A percentile compares a stretch with the other conserved stretches of the same genome.
Evolutionary conservation across 2,329 filamentous ascomycete genomes (phyloP).

Genomic region (Chaetomium strumarium): DNA sequence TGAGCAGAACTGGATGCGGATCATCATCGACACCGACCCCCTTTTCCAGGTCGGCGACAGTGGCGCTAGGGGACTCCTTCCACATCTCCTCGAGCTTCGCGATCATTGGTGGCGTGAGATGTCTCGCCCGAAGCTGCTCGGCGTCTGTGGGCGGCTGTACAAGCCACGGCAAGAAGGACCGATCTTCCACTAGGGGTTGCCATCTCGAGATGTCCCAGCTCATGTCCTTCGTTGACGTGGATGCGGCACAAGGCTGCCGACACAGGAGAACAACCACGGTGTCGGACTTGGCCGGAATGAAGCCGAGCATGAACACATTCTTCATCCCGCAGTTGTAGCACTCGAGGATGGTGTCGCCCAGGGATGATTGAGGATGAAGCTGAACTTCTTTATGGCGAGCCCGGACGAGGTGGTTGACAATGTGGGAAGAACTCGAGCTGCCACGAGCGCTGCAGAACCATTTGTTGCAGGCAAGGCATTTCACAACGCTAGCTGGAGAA

Average conservation of each 20-base stretch:
- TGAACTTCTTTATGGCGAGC: conserved; percentile 98
- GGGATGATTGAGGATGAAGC: conserved; percentile 83
- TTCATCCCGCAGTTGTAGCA: conserved; percentile 99
- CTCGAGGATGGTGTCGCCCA: conserved; percentile 93
- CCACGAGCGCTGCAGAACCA: conserved; percentile 99
- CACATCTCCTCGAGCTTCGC: conserved; percentile 96
- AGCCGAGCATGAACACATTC: conserved; percentile 94
- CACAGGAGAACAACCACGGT: conserved; percentile 96
- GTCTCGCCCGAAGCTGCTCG: conserved; percentile 90
- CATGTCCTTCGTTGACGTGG: conserved; percentile 97
- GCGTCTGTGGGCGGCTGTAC: conserved; percentile 84
- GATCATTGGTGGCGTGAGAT: conserved; percentile 89
- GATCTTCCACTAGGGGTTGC: conserved; percentile 96
- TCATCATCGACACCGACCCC: conserved; percentile 89
- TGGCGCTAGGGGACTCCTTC: conserved; percentile 90
- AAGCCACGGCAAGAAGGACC: conserved; percentile 91
- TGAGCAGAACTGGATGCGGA: conserved; percentile 82
- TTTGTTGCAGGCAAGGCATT: conserved; percentile 91
- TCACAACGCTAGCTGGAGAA: conserved; percentile 90
- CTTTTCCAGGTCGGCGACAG: conserved; percentile 86
- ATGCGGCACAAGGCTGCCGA: conserved; percentile 91
- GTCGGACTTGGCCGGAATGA: conserved; percentile 97
- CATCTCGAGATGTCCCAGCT: conserved; percentile 98
- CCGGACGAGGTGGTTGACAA: conserved; percentile 95
- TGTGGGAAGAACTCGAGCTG: conserved; percentile 94